Percentiles rank a stretch among this genome's conserved stretches.
Conservation (phyloP, 2,329 filamentous ascomycete species). For the Sclerotinia nivalis region DNA sequence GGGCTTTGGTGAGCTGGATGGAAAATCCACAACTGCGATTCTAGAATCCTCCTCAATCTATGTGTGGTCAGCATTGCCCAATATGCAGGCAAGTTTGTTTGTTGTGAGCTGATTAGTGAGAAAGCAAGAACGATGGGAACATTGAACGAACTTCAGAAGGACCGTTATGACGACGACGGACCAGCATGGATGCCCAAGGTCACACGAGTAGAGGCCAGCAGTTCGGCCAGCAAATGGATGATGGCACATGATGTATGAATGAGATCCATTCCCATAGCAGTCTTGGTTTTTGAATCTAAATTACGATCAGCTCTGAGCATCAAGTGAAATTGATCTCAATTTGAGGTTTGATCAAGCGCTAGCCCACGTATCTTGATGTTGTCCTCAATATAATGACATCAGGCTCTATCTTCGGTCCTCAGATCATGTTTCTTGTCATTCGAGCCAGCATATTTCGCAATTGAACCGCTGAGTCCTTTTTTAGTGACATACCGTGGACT, state of each 20-base stretch:
- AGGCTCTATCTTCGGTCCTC: neutral
- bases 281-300: neutral
- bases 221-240: neutral
- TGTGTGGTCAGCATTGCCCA: neutral
- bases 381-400: neutral
- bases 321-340: no score
- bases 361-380: neutral
- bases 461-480: neutral
- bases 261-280: neutral
- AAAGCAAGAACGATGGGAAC: neutral
- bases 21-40: neutral
- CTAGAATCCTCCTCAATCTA: neutral
- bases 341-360: no score
- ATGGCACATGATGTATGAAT: neutral
- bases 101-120: no score
- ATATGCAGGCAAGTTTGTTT: neutral
- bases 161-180: neutral
- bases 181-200: slow-evolving; percentile 3
- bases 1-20: neutral
- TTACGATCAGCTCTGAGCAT: neutral
- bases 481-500: neutral
- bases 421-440: neutral
- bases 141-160: neutral
- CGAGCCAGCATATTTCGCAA: neutral
- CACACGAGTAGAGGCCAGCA: neutral